A percentile compares a stretch with the other conserved stretches of the same genome.
phyloP scores from a whole-genome alignment of 768 basidiomycete genomes.

The Calocera cornea region DNA sequence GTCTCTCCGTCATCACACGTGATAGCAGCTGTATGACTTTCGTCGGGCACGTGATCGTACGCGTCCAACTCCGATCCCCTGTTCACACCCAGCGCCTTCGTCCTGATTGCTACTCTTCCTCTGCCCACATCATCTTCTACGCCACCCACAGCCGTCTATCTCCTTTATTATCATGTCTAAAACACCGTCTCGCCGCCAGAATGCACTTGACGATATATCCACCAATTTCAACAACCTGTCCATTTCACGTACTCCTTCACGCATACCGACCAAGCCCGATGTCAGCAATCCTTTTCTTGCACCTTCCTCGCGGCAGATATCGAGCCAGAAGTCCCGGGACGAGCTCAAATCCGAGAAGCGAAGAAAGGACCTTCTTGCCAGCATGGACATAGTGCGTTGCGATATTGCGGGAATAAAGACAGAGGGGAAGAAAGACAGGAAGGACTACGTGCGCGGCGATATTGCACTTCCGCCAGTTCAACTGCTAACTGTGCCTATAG shows the following conservation, averaged over 20 bases:
- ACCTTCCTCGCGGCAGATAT: not conserved
- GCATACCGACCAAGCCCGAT: not conserved
- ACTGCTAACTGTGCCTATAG: not conserved
- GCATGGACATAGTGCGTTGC: not conserved
- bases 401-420: not conserved
- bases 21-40: too few relatives aligned
- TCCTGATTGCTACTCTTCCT: too few relatives aligned
- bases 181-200: constrained; percentile 1
- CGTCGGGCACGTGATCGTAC: not conserved
- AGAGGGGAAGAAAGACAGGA: not conserved
- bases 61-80: not conserved
- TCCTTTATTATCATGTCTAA: not conserved
- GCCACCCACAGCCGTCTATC: too few relatives aligned
- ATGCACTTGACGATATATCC: not conserved
- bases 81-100: not conserved
- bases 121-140: too few relatives aligned
- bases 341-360: not conserved
- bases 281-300: constrained; percentile 3
- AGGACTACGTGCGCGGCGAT: not conserved
- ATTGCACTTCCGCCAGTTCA: not conserved
- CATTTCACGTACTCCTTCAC: not conserved
- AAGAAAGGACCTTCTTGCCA: not conserved
- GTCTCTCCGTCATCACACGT: too few relatives aligned
- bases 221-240: not conserved
- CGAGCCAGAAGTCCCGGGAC: not conserved